Percentiles rank a stretch among this genome's conserved stretches.
These are phyloP conservation scores for Saccharomyces hybrid DNA, from an alignment of 1,139 yeast species.

Conservation along the genomic window DNA sequence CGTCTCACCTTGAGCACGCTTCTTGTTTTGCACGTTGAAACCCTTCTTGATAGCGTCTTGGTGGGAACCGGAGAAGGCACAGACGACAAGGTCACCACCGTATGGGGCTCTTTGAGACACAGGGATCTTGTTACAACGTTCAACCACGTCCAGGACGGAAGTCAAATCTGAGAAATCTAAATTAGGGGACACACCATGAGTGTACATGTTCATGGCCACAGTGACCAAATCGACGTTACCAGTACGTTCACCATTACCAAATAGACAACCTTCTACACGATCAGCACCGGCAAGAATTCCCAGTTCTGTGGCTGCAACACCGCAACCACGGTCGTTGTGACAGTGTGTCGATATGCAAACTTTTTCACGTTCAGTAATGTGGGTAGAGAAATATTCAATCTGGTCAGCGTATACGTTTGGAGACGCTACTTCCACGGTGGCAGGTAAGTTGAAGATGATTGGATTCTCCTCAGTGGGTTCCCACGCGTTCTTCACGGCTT, in stretches of 20 bases:
- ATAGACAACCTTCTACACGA: constrained; percentile 94
- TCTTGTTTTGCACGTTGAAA: constrained; percentile 52
- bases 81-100: constrained; percentile 92
- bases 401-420: constrained; percentile 97
- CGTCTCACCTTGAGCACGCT: constrained; percentile 39
- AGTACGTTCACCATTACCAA: constrained; percentile 97
- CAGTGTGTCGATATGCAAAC: constrained; percentile 87
- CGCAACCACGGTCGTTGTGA: constrained; percentile 96
- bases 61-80: constrained; percentile 94
- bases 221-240: constrained; percentile 96
- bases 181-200: constrained; percentile 84
- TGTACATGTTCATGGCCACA: constrained; percentile 83
- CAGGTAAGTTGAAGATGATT: constrained; percentile 91
- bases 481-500: constrained; percentile 95
- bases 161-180: constrained; percentile 81
- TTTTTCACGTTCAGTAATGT: constrained; percentile 75
- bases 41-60: constrained; percentile 99
- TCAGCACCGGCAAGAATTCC: constrained; percentile 95
- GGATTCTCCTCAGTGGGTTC: constrained; percentile 75
- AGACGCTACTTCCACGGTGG: constrained; percentile 93
- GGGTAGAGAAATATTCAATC: constrained; percentile 77
- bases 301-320: constrained; percentile 94
- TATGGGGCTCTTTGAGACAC: constrained; percentile 92
- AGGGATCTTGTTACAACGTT: constrained; percentile 90
- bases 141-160: constrained; percentile 77